Evolutionary conservation across 2,329 filamentous ascomycete species (phyloP), one percentile per base, ranked within the genome.

Genomic region (Hymenoscyphus occultus): DNA sequence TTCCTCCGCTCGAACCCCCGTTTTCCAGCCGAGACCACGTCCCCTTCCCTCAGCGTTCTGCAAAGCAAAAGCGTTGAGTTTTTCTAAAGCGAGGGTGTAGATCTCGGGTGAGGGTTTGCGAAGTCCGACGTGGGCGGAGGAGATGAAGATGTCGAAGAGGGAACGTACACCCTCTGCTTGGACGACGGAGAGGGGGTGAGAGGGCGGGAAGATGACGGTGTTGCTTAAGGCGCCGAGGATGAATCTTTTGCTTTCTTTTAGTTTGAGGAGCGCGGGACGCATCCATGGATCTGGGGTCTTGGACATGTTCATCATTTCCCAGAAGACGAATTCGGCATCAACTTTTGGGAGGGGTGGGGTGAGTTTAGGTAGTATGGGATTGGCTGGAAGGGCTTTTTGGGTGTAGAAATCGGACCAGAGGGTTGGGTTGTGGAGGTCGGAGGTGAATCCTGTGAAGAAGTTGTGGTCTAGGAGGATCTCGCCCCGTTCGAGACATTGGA

Each of bases 401-500:
- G 72, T 56, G 78, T 86, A 84, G 74, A 86, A 98, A 6, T 82
- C 78, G 28, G 82, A 78, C 95, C 95, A 98, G 42, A 89, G 81
- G 1, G 78, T 74, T 0, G 85, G 78, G 61, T 87, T 81, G 67
- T 86, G 84, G 12, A 98, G 84, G 74, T 99, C 93, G 0, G 76
- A 72, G 66, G 87, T 88, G 81, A 97, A 98, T 0, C 83, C 86
- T 0, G 79, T 75, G 77, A 94, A 97, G 82, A 93, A 98, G 9
- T 78, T 77, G 13, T 84, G 81, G 74, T 96, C 88, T 76, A 97
- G 82, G 32, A 84, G 81, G 66, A 96, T 89, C 67, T 92, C 87
- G 66, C 94, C 94, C 65, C 90, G 88, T 77, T 99, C 95, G 57
- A 98, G 84, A 56, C 84, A 86, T 74, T 97, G 93, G 94, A 94